Evolutionary conservation across 2,329 filamentous ascomycete genomes (phyloP), one percentile per base, ranked within the genome.

Genomic region (Coniella vitis): DNA sequence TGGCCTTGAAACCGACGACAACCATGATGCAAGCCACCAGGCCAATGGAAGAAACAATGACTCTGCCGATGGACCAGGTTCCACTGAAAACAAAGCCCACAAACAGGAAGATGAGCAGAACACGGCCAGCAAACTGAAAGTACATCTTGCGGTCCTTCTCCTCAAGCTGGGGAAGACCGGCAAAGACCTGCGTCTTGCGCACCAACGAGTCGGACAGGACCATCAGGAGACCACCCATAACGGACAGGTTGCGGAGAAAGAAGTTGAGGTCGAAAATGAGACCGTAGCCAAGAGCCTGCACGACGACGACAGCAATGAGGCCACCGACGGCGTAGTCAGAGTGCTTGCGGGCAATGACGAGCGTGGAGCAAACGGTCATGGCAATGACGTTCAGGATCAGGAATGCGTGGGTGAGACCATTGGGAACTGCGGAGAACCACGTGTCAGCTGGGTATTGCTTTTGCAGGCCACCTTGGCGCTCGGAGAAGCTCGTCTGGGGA

Each of bases 71-170:
- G 62, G 82, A 87, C 93, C 93, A 98, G 62, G 90, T 78, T 58
- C 93, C 93, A 49, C 88, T 87, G 72, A 96, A 95, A 61, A 98
- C 86, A 63, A 98, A 98, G 52, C 93, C 93, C 57, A 96, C 69
- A 68, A 98, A 98, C 58, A 98, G 79, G 80, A 98, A 96, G 72
- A 98, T 97, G 60, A 98, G 77, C 57, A 98, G 78, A 32, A 98
- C 88, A 59, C 93, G 85, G 32, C 93, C 93, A 57, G 93, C 93
- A 54, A 98, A 84, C 80, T 97, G 93, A 73, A 98, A 94, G 78
- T 98, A 98, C 91, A 97, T 97, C 80, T 97, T 98, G 72, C 90
- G 87, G 69, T 98, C 93, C 82, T 97, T 97, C 77, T 98, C 93
- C 65, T 97, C 93, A 46, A 98, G 80, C 68, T 88, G 82, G 42